Evolutionary conservation across 2,329 filamentous ascomycete species (phyloP).

Genomic region (Xylogone sp.): DNA sequence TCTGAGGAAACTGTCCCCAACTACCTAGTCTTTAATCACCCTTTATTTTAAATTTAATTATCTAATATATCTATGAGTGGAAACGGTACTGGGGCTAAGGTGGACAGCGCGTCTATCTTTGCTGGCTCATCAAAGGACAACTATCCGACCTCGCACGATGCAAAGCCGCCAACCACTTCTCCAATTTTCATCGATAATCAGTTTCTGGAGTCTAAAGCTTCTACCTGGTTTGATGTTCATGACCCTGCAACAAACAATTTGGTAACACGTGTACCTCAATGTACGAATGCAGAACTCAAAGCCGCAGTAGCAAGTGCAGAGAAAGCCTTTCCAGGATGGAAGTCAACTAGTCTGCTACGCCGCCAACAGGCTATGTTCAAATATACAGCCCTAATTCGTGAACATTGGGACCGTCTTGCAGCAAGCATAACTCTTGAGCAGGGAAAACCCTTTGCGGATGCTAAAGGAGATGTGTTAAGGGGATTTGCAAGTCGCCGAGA

Average conservation of each 20-base stretch:
- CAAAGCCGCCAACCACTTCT: constrained; percentile 36
- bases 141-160: neutral
- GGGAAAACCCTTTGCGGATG: constrained; percentile 73
- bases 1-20: neutral
- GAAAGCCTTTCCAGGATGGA: constrained; percentile 73
- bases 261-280: constrained; percentile 78
- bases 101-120: neutral
- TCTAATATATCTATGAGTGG: neutral
- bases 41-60: neutral
- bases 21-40: neutral
- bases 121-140: neutral
- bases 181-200: constrained; percentile 81
- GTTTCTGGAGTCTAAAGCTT: constrained; percentile 64
- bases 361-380: constrained; percentile 87
- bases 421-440: constrained; percentile 85
- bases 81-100: neutral
- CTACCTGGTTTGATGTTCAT: constrained; percentile 73
- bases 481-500: constrained; percentile 82
- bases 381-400: constrained; percentile 72
- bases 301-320: constrained; percentile 72
- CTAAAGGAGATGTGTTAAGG: constrained; percentile 75
- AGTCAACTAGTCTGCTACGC: constrained; percentile 64
- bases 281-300: constrained; percentile 72
- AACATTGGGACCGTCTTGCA: constrained; percentile 81
- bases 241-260: constrained; percentile 85